Evolutionary conservation across 345 rosid genomes (phyloP), one percentile per base, ranked within the genome.

Genomic region (Eucalyptus coolabah): DNA sequence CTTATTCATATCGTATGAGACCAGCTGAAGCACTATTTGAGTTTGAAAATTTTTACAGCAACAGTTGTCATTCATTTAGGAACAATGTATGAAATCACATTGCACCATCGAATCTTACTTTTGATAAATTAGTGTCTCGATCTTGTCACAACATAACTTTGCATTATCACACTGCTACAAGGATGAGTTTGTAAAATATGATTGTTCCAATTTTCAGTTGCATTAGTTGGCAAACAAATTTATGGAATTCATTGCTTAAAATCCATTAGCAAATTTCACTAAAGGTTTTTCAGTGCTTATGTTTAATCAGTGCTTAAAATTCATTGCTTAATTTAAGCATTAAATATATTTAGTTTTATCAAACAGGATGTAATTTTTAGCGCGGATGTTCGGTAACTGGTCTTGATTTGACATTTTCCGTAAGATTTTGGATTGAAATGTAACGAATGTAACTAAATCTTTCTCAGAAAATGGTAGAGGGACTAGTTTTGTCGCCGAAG

Each of bases 371-470:
- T 54, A 4, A 54, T 54, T 54, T 51, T 54, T 54, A 54, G 28
- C 4, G 0, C 60, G 5, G 0, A 0, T 54, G 26, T 53, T 53
- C 60, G 1, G 60, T 2, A 1, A 54, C 60, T 54, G 1, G 28
- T 54, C 60, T 54, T 54, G 60, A 54, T 21, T 54, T 54, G 60
- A 54, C 26, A 54, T 54, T 9, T 54, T 54, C 60, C 28, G 6
- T 21, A 54, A 54, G 60, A 54, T 21, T 54, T 54, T 54, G 60
- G 26, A 54, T 54, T 21, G 60, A 54, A 54, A 23, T 54, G 60
- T 54, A 54, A 4, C 0, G 28, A 4, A 54, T 21, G 60, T 21
- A 54, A 3, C 60, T 54, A 21, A 54, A 3, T 54, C 26, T 53
- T 53, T 53, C 59, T 18, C 26, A 1, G 59, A 53, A 53, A 53